Base-by-base conservation (phyloP, 352 stramenopile genomes). In the Pythium myriotylum region DNA sequence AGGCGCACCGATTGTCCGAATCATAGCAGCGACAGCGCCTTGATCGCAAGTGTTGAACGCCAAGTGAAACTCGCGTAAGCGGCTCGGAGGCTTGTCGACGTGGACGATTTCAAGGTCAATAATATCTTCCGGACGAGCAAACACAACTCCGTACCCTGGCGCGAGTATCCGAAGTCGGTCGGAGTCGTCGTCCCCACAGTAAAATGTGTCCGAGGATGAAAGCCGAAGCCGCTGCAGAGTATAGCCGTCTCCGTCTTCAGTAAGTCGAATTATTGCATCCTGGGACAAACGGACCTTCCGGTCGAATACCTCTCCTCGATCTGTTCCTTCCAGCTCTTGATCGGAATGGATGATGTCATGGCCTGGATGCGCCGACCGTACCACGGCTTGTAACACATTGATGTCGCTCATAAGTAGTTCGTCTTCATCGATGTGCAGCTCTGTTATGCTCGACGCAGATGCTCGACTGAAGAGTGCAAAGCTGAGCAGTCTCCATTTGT, bases 21-120 rank as follows among this genome's bases (percentile, higher is more conserved):
- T 10, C 16, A 65, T 10, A 20, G 32, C 14, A 12, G 27, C 33
- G 17, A 65, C 10, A 1, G 40, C 58, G 27, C 50, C 49, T 14
- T 17, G 14, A 9, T 65, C 58, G 33, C 58, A 65, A 8, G 46
- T 32, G 50, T 65, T 51, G n/a, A 65, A 49, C 6, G 58, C 49
- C 13, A 65, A 4, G 10, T 48, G 58, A 1, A 65, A 19, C 8
- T 54, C 39, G 13, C 40, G 47, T 19, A 65, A 33, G 0, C 40
- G 49, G 22, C 41, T n/a, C 13, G 4, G 46, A 5, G 10, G 37
- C 51, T 49, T 7, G 8, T 41, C 24, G 14, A n/a, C 12, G 24
- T 26, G 16, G 12, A 41, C 14, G 27, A 16, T 9, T 9, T 19
- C 20, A 23, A 19, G 24, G 24, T 62, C 55, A 1, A 54, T 14